Percentiles rank a stretch among this genome's conserved stretches.
phyloP scores from a whole-genome alignment of 305 asterid genomes.

The Fraxinus sp. region DNA sequence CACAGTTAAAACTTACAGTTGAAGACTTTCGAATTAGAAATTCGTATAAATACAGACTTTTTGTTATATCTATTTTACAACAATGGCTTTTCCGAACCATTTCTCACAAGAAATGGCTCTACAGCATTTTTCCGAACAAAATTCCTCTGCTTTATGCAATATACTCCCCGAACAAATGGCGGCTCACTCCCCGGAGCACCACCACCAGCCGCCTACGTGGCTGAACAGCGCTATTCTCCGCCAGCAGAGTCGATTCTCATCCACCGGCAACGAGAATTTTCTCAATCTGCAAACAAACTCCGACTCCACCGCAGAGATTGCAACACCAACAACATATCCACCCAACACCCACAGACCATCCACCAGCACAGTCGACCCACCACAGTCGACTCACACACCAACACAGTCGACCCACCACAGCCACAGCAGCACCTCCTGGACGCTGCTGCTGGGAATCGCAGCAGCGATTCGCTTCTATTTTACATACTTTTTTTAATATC shows the following conservation, averaged over 20 bases:
- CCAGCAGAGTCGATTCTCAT: conserved; percentile 34
- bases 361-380: no score
- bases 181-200: neutral
- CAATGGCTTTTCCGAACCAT: conserved; percentile 43
- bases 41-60: neutral
- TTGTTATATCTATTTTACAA: neutral
- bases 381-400: no score
- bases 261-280: conserved; percentile 33
- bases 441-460: no score
- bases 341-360: no score
- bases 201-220: conserved; percentile 41
- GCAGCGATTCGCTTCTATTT: no score
- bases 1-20: no score
- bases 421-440: no score
- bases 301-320: conserved; percentile 20
- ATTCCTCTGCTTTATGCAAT: conserved; percentile 26
- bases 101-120: conserved; percentile 42
- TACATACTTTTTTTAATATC: no score
- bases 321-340: no score
- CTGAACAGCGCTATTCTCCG: conserved; percentile 54
- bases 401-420: no score
- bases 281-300: conserved; percentile 48
- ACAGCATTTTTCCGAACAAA: conserved; percentile 44
- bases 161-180: conserved; percentile 23
- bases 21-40: neutral